Evolutionary conservation across 257 asterid species (phyloP).

Genomic region (Nicotiana attenuata): DNA sequence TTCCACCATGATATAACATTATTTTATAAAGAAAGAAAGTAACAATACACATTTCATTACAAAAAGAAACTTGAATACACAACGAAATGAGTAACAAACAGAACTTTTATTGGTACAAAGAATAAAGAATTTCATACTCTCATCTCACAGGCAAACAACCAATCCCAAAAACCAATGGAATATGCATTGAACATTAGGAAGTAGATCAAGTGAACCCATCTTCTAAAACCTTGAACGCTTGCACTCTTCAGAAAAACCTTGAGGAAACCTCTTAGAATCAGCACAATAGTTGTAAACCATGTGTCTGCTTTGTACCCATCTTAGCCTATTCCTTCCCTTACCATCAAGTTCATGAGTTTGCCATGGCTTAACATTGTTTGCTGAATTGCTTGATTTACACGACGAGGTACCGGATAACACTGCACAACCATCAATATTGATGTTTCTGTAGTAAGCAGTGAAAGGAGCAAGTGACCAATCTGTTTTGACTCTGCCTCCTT

Average conservation of each 20-base stretch:
- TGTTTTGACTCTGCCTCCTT: too few species aligned
- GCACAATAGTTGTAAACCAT: conserved; percentile 47
- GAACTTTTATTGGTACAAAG: background rate
- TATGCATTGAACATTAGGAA: background rate
- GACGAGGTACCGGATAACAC: conserved; percentile 12
- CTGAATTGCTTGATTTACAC: conserved; percentile 8
- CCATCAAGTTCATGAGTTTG: conserved; percentile 30
- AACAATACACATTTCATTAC: background rate
- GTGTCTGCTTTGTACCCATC: conserved; percentile 44
- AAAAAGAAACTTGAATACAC: background rate
- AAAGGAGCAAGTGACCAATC: conserved; percentile 2
- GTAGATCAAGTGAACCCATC: background rate
- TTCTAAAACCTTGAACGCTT: conserved; percentile 24
- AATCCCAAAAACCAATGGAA: background rate
- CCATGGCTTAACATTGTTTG: conserved; percentile 20
- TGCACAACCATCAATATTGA: conserved; percentile 27
- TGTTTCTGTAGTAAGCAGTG: conserved; percentile 38
- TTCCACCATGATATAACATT: background rate
- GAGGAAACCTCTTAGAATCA: conserved; percentile 38
- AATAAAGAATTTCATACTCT: background rate
- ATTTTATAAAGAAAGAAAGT: background rate
- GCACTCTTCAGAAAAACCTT: conserved; percentile 41
- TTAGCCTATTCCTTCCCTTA: conserved; percentile 30
- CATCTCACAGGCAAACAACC: background rate
- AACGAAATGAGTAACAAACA: background rate